phyloP scores from a whole-genome alignment of 441 rosid species.

The Jatropha podagrica region DNA sequence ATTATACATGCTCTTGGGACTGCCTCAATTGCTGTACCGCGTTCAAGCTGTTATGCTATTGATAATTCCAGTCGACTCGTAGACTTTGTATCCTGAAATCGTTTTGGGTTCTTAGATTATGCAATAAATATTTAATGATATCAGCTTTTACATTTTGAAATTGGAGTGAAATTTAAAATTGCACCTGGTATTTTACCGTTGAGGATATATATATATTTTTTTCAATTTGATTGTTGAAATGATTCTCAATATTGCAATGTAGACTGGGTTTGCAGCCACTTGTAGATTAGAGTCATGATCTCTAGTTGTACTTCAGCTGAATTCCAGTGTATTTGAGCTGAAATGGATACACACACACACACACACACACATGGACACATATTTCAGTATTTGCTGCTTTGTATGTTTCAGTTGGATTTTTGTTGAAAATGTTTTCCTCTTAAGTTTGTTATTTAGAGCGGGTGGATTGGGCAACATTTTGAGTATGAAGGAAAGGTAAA shows the following conservation, averaged over 20 bases:
- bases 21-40: conserved; percentile 57
- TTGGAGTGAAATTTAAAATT: neutral
- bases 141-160: neutral
- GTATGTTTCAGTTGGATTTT: conserved; percentile 12
- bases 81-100: conserved; percentile 81
- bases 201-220: neutral
- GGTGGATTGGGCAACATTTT: conserved; percentile 67
- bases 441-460: conserved; percentile 56
- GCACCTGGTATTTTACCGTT: neutral
- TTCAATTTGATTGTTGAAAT: neutral
- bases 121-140: neutral
- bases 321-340: neutral
- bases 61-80: conserved; percentile 87
- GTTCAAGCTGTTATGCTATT: conserved; percentile 73
- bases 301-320: neutral
- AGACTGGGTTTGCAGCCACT: neutral
- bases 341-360: neutral
- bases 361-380: neutral
- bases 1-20: conserved; percentile 34
- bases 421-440: conserved; percentile 36
- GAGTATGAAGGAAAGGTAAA: conserved; percentile 67
- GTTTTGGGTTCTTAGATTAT: neutral
- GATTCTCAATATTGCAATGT: neutral
- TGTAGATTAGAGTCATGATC: neutral
- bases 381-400: neutral